These are phyloP conservation scores for Chrysoporthe austroafricana DNA, from an alignment of 2,329 filamentous ascomycete species.

Conservation along the genomic window DNA sequence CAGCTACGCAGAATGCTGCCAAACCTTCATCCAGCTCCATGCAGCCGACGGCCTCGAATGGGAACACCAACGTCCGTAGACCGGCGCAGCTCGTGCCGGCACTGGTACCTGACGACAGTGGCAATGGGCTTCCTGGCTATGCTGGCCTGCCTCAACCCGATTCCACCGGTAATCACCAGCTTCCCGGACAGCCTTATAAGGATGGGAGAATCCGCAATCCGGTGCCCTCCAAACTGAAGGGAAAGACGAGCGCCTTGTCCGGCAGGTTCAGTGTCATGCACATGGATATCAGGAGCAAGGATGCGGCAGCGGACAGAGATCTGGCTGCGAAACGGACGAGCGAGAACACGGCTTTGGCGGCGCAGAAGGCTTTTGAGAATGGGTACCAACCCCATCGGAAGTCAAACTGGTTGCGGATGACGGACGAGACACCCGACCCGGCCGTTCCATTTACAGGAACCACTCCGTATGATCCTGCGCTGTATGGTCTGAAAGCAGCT, in stretches of 20 bases:
- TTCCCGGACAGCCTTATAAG: conserved; percentile 33
- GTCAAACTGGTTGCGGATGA: conserved; percentile 28
- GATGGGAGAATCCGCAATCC: conserved; percentile 60
- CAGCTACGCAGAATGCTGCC: conserved; percentile 19
- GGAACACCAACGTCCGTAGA: conserved; percentile 17
- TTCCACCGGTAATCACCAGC: conserved; percentile 31
- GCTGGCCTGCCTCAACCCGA: conserved; percentile 33
- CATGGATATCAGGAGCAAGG: conserved; percentile 53
- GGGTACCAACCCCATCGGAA: conserved; percentile 44
- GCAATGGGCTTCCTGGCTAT: conserved; percentile 6
- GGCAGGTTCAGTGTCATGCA: conserved; percentile 68
- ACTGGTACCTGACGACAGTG: conserved; percentile 7
- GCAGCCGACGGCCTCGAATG: conserved; percentile 16
- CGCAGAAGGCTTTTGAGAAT: conserved; percentile 57
- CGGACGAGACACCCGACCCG: conserved; percentile 18
- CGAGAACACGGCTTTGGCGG: conserved; percentile 63
- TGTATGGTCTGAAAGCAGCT: conserved; percentile 26
- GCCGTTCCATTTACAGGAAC: conserved; percentile 26
- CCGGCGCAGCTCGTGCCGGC: conserved; percentile 22
- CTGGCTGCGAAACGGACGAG: conserved; percentile 64
- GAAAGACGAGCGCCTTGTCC: conserved; percentile 57
- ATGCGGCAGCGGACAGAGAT: conserved; percentile 52
- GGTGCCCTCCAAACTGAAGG: conserved; percentile 65
- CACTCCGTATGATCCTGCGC: conserved; percentile 25
- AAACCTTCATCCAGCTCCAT: conserved; percentile 10